A percentile compares a stretch with the other conserved stretches of the same genome.
Evolutionary conservation across 1,284 basidiomycete genomes (phyloP).

Genomic region (Trichosporon ovoides): DNA sequence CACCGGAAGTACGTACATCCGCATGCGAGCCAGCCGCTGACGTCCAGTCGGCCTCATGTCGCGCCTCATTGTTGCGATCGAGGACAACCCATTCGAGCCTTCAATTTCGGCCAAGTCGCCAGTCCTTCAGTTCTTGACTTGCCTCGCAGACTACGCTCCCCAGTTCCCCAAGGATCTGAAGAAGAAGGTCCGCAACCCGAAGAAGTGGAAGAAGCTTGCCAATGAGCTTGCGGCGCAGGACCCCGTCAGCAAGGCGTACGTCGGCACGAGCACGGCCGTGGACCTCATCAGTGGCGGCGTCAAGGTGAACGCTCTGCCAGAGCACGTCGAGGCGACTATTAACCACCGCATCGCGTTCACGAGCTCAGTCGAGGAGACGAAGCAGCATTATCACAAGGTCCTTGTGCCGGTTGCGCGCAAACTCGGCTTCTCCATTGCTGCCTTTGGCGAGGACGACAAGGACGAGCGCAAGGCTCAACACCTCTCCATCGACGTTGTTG

Average conservation of each 20-base stretch:
- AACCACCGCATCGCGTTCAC: constrained; percentile 33
- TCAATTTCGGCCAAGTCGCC: constrained; percentile 44
- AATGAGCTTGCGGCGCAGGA: constrained; percentile 37
- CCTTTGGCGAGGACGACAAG: constrained; percentile 26
- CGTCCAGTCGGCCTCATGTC: constrained; percentile 46
- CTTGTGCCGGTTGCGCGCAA: constrained; percentile 46
- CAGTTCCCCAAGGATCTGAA: constrained; percentile 42
- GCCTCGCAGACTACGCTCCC: constrained; percentile 50
- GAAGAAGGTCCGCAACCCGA: constrained; percentile 37
- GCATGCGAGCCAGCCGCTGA: not conserved
- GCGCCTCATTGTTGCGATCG: constrained; percentile 41
- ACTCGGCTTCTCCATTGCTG: constrained; percentile 44
- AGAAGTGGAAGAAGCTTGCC: constrained; percentile 49
- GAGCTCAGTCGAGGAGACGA: constrained; percentile 48
- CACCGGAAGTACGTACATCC: constrained; percentile 42
- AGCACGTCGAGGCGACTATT: constrained; percentile 33
- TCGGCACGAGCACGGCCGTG: constrained; percentile 46
- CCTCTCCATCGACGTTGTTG: constrained; percentile 12
- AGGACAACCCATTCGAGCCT: constrained; percentile 43
- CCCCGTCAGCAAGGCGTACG: constrained; percentile 38
- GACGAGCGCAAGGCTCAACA: constrained; percentile 8
- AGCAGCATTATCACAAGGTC: constrained; percentile 43
- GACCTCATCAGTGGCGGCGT: constrained; percentile 47
- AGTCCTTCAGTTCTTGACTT: constrained; percentile 51
- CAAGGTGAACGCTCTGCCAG: constrained; percentile 50